Evolutionary conservation across 768 basidiomycete species (phyloP).

Genomic region (Austroboletus eburneus): DNA sequence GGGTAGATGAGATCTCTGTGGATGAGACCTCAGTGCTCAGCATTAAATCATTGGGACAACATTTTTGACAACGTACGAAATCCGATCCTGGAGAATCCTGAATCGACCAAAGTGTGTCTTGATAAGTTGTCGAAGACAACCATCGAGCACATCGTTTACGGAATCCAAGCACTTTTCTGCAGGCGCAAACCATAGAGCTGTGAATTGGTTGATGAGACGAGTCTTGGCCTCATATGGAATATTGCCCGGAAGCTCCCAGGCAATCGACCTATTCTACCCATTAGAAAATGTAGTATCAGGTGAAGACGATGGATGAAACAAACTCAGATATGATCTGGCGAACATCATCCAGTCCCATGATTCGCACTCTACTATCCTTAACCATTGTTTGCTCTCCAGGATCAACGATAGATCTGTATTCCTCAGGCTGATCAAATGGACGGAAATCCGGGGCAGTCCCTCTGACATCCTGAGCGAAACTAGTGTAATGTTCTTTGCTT

Average conservation of each 20-base stretch:
- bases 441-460: conserved; percentile 42
- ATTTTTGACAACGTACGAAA: conserved; percentile 30
- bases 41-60: not conserved
- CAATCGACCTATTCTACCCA: conserved; percentile 28
- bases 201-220: conserved; percentile 33
- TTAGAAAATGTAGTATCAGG: not conserved
- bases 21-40: not conserved
- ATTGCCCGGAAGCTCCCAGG: conserved; percentile 42
- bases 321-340: conserved; percentile 34
- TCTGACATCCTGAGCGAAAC: conserved; percentile 34
- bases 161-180: conserved; percentile 32
- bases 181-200: conserved; percentile 36
- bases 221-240: conserved; percentile 39
- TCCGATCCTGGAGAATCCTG: conserved; percentile 27
- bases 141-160: conserved; percentile 30
- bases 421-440: conserved; percentile 18
- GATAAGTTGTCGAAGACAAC: conserved; percentile 28
- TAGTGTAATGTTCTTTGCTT: conserved; percentile 30
- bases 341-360: conserved; percentile 33
- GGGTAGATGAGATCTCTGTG: conserved; percentile 25
- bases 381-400: not conserved
- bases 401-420: conserved; percentile 10
- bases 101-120: conserved; percentile 40
- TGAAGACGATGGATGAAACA: conserved; percentile 1
- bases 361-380: conserved; percentile 3